phyloP scores from a whole-genome alignment of 2,329 filamentous ascomycete species.

The Exserohilum turcica region DNA sequence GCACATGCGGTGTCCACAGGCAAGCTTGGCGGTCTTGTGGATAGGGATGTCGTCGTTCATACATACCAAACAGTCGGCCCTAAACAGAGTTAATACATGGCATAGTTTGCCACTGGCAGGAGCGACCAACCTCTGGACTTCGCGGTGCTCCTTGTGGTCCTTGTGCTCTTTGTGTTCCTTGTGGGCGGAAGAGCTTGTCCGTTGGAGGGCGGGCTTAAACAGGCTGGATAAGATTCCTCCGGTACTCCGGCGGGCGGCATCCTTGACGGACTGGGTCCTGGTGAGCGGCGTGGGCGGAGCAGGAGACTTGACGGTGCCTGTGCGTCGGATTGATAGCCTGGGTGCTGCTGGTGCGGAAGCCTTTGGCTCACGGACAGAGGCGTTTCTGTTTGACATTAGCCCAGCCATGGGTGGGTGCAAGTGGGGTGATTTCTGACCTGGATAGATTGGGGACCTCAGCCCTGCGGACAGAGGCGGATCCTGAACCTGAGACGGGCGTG shows the following conservation, averaged over 20 bases:
- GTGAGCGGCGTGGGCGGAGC: slow-evolving; percentile 28
- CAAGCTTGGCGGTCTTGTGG: slow-evolving; percentile 70
- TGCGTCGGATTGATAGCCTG: slow-evolving; percentile 38
- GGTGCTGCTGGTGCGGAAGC: slow-evolving; percentile 31
- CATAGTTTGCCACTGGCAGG: background rate
- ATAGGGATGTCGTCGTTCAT: slow-evolving; percentile 68
- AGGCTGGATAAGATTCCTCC: slow-evolving; percentile 41
- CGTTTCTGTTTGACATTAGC: slow-evolving; percentile 33
- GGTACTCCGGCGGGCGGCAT: slow-evolving; percentile 37
- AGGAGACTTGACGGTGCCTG: slow-evolving; percentile 37
- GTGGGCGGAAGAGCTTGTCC: slow-evolving; percentile 27
- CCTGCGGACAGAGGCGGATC: slow-evolving; percentile 37
- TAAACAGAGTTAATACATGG: slow-evolving; percentile 43
- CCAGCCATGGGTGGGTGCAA: slow-evolving; percentile 10
- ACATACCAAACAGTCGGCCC: slow-evolving; percentile 75
- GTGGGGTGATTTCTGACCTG: slow-evolving; percentile 28
- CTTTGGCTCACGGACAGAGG: slow-evolving; percentile 33
- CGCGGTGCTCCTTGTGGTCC: background rate
- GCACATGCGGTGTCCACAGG: slow-evolving; percentile 83
- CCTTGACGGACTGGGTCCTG: slow-evolving; percentile 35
- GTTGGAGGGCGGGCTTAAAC: slow-evolving; percentile 35
- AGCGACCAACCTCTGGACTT: slow-evolving; percentile 17
- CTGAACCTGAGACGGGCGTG: slow-evolving; percentile 41
- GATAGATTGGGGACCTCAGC: slow-evolving; percentile 38
- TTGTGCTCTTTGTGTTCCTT: slow-evolving; percentile 29